Percentiles rank a stretch among this genome's conserved stretches.
These are phyloP conservation scores for Cercospora sp. DNA, from an alignment of 2,329 filamentous ascomycete species.

Conservation along the genomic window DNA sequence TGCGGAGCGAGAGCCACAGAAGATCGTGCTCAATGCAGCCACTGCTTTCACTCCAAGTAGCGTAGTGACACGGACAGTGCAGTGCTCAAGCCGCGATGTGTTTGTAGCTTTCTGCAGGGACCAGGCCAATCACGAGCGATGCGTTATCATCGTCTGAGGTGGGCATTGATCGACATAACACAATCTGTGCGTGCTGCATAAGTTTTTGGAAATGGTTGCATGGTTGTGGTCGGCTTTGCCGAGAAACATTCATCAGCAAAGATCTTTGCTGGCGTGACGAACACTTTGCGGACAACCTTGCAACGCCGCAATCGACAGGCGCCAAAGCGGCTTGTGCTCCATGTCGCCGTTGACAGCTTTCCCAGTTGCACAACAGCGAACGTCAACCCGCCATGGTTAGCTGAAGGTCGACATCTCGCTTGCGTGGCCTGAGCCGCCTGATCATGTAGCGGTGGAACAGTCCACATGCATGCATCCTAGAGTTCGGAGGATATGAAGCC, in stretches of 20 bases:
- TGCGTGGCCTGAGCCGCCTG: background rate
- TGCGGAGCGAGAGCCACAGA: background rate
- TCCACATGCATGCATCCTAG: background rate
- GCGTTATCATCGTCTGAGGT: background rate
- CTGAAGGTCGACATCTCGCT: background rate
- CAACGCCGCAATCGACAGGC: background rate
- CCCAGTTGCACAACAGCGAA: background rate
- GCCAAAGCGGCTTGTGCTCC: background rate
- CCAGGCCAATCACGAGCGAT: constrained; percentile 3
- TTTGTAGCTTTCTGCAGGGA: background rate
- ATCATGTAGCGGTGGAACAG: background rate
- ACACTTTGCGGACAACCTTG: background rate
- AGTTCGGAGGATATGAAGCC: background rate
- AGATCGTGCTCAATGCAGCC: constrained; percentile 11
- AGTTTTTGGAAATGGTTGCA: background rate
- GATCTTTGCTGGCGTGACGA: background rate
- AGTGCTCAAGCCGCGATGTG: constrained; percentile 1
- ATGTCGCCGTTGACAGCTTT: background rate
- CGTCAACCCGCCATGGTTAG: background rate
- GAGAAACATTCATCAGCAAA: background rate
- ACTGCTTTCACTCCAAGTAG: constrained; percentile 2
- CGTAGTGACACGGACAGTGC: constrained; percentile 1
- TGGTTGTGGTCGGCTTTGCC: background rate
- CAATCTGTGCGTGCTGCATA: background rate
- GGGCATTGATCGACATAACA: background rate